Evolutionary conservation across 108 stramenopile species (phyloP).

Genomic region (Pseudonitzschia delicatissima): DNA sequence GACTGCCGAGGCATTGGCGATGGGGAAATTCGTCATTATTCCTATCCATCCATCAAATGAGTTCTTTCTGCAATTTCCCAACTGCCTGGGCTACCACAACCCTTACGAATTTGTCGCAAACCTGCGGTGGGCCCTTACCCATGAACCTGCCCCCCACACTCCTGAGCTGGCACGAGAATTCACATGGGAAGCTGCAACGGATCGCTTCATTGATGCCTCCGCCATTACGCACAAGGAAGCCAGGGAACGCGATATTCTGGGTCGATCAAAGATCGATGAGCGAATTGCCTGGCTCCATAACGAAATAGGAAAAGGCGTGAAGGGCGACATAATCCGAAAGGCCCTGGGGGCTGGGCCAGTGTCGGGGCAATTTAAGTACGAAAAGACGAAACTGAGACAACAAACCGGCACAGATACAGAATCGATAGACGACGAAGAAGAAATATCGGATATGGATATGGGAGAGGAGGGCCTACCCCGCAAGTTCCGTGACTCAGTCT

Average conservation of each 20-base stretch:
- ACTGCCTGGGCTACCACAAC: conserved; percentile 70
- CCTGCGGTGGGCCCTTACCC: conserved; percentile 72
- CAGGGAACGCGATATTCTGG: conserved; percentile 42
- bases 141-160: conserved; percentile 71
- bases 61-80: conserved; percentile 75
- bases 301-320: conserved; percentile 66
- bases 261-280: conserved; percentile 62
- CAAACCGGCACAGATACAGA: conserved; percentile 21
- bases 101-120: conserved; percentile 76
- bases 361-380: conserved; percentile 61
- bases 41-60: conserved; percentile 72
- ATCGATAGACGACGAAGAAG: not conserved
- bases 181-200: conserved; percentile 84
- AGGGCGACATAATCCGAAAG: conserved; percentile 65
- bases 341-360: conserved; percentile 72
- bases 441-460: conserved; percentile 17
- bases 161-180: conserved; percentile 55
- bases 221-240: conserved; percentile 70
- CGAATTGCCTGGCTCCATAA: conserved; percentile 76
- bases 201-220: conserved; percentile 61
- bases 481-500: conserved; percentile 51
- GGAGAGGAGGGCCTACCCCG: conserved; percentile 45
- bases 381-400: conserved; percentile 14
- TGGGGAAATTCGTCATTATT: conserved; percentile 84
- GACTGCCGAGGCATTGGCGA: conserved; percentile 69